Conservation (phyloP, 169 alveolate genomes). For the Plasmodium malariae region DNA sequence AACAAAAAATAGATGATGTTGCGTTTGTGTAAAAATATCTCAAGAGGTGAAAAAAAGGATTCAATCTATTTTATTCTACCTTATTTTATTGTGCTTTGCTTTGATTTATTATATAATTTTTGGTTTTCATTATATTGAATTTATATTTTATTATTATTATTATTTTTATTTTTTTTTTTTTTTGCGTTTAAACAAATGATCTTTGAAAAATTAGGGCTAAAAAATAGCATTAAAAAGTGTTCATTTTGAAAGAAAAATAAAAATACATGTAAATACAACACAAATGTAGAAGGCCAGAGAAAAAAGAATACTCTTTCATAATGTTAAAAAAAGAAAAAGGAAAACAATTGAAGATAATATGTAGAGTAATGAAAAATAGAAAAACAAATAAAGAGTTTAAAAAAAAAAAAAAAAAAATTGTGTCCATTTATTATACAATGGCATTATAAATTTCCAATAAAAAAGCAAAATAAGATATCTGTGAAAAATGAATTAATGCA, state of each 20-base stretch:
- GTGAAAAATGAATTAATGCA: constrained; percentile 41
- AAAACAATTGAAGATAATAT: background rate
- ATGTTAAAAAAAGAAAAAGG: too few species aligned
- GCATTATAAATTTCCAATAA: constrained; percentile 70
- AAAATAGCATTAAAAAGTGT: background rate
- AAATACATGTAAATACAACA: background rate
- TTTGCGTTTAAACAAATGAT: background rate
- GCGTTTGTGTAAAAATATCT: background rate
- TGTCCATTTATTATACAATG: background rate
- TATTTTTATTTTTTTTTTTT: too few species aligned
- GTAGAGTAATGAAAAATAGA: background rate
- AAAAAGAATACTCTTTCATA: background rate
- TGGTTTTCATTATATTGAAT: too few species aligned
- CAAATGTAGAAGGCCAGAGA: background rate
- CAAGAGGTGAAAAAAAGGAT: background rate
- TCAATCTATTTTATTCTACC: too few species aligned
- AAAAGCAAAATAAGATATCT: constrained; percentile 75
- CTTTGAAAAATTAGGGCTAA: background rate
- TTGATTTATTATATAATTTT: too few species aligned
- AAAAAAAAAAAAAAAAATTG: constrained; percentile 15
- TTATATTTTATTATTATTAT: too few species aligned
- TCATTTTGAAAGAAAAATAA: background rate
- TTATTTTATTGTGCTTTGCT: too few species aligned
- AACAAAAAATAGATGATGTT: background rate
- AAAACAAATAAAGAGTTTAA: background rate